Evolutionary conservation across 176 grass and related monocot species (phyloP).

Genomic region (Oryza meyeriana): DNA sequence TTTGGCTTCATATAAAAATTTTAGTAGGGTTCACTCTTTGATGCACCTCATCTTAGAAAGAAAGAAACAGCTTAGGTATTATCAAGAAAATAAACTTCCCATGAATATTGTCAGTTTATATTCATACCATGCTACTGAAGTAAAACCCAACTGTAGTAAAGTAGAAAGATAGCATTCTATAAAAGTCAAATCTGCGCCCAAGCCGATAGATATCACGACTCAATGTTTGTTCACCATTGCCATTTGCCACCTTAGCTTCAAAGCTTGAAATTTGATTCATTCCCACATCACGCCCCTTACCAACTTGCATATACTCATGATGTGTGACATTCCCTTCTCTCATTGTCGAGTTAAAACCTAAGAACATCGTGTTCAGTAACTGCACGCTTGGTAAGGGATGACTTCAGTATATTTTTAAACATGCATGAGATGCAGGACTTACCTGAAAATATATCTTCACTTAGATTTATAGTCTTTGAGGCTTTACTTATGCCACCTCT

Average conservation of each 20-base stretch:
- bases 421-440: not conserved
- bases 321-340: conserved; percentile 87
- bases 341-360: conserved; percentile 96
- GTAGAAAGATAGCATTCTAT: conserved; percentile 93
- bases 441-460: conserved; percentile 99
- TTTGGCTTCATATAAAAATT: conserved; percentile 1
- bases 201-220: conserved; percentile 95
- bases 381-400: conserved; percentile 3
- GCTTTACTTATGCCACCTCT: conserved; percentile 98
- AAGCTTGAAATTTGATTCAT: conserved; percentile 99
- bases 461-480: conserved; percentile 95
- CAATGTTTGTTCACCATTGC: conserved; percentile 97
- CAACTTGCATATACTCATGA: conserved; percentile 98
- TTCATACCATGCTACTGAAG: conserved; percentile 98
- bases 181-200: conserved; percentile 95
- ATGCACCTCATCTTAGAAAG: not conserved
- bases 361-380: conserved; percentile 31
- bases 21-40: not conserved
- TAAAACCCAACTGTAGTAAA: conserved; percentile 95
- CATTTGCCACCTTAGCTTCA: conserved; percentile 91
- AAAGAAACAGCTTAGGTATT: not conserved
- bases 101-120: conserved; percentile 13
- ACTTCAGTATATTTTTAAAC: not conserved
- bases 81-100: not conserved
- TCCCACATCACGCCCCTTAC: conserved; percentile 95